Conservation (phyloP, 2,329 filamentous ascomycete genomes). For the Hymenotorrendiella dingleyae region DNA sequence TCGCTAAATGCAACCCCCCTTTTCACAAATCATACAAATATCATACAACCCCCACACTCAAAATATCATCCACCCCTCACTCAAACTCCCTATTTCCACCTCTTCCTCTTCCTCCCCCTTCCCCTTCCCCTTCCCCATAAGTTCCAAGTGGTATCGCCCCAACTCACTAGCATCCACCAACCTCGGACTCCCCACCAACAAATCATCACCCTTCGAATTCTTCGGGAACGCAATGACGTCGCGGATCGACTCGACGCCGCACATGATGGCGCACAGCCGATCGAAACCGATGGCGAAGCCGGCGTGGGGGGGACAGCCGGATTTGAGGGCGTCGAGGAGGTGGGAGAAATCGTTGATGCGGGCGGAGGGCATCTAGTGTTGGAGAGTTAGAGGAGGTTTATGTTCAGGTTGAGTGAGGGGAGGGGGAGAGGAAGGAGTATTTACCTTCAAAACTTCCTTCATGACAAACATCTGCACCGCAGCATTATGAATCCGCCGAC, state of each 20-base stretch:
- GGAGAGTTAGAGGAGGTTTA: neutral
- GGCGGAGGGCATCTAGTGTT: constrained; percentile 36
- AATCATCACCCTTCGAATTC: constrained; percentile 81
- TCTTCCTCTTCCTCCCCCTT: neutral
- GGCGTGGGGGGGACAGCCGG: constrained; percentile 90
- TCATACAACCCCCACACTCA: neutral
- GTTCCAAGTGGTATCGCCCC: constrained; percentile 22
- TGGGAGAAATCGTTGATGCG: constrained; percentile 79
- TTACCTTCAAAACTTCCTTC: constrained; percentile 65
- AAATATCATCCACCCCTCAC: neutral
- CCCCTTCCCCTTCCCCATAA: constrained; percentile 2
- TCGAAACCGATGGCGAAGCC: constrained; percentile 93
- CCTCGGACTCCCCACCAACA: constrained; percentile 73
- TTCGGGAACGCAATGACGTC: constrained; percentile 98
- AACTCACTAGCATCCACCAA: constrained; percentile 50
- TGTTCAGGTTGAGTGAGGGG: too few species aligned
- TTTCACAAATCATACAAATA: neutral
- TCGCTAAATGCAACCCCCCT: neutral
- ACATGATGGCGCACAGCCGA: constrained; percentile 73
- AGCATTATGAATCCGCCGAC: constrained; percentile 82
- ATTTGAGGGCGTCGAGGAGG: constrained; percentile 71
- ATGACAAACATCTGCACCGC: constrained; percentile 80
- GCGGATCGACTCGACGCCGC: constrained; percentile 68
- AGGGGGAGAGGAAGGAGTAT: constrained; percentile 1
- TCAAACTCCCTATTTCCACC: neutral